Percentiles rank a stretch among this genome's conserved stretches.
Evolutionary conservation across 2,329 filamentous ascomycete genomes (phyloP).

Genomic region (Penicillium concentricum): DNA sequence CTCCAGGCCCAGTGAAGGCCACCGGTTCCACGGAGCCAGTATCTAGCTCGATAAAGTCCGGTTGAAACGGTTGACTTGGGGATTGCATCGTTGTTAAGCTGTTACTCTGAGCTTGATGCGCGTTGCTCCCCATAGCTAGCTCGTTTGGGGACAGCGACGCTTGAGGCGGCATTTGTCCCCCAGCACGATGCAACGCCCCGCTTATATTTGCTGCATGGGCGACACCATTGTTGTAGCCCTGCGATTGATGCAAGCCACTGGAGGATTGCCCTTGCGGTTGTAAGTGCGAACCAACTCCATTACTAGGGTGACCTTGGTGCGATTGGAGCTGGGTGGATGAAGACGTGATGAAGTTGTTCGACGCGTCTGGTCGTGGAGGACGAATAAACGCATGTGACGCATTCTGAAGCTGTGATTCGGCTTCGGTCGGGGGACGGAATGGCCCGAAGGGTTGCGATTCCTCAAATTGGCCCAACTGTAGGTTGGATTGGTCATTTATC

Average conservation of each 20-base stretch:
- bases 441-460: conserved; percentile 30
- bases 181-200: neutral
- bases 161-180: neutral
- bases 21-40: conserved; percentile 11
- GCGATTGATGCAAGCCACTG: neutral
- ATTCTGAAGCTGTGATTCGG: conserved; percentile 21
- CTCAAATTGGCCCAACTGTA: conserved; percentile 23
- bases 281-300: conserved; percentile 2
- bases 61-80: conserved; percentile 17
- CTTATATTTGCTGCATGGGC: neutral
- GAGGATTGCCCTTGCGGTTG: conserved; percentile 2
- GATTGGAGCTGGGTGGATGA: conserved; percentile 4
- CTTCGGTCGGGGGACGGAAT: conserved; percentile 27
- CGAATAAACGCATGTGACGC: conserved; percentile 13
- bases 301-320: neutral
- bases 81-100: conserved; percentile 23
- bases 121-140: conserved; percentile 11
- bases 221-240: neutral
- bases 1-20: conserved; percentile 24
- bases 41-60: conserved; percentile 16
- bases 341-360: conserved; percentile 13
- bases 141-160: conserved; percentile 3
- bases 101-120: conserved; percentile 13
- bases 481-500: conserved; percentile 15
- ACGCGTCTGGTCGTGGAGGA: conserved; percentile 16